Conservation (phyloP, 148 eudicot species). For the Rhododendron ovatum region DNA sequence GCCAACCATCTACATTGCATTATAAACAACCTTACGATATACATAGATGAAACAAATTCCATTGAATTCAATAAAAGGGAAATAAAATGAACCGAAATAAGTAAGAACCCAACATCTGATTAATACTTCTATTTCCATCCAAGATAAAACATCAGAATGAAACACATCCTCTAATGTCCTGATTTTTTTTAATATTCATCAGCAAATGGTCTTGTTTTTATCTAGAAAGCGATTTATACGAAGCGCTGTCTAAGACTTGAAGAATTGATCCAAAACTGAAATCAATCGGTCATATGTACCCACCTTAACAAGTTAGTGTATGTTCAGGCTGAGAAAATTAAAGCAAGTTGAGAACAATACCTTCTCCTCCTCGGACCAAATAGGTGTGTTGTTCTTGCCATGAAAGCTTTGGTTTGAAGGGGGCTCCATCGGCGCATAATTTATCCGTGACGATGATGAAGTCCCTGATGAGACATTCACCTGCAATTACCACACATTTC, state of each 20-base stretch:
- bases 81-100: not conserved
- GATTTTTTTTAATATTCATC: not conserved
- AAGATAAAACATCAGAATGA: not conserved
- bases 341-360: conserved; percentile 19
- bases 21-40: not conserved
- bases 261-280: not conserved
- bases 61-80: not conserved
- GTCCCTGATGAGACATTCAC: conserved; percentile 43
- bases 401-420: conserved; percentile 79
- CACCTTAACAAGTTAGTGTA: not conserved
- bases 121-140: not conserved
- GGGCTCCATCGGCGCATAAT: conserved; percentile 44
- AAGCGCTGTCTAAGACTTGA: not conserved
- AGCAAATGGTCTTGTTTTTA: not conserved
- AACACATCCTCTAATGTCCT: not conserved
- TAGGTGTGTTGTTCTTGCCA: conserved; percentile 31
- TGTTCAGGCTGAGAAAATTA: not conserved
- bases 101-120: not conserved
- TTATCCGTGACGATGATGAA: conserved; percentile 28
- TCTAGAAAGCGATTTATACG: too few species aligned
- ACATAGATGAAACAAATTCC: not conserved
- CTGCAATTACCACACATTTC: conserved; percentile 23
- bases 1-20: conserved; percentile 52
- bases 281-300: not conserved
- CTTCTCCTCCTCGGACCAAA: conserved; percentile 59